Evolutionary conservation across 495 filamentous ascomycete species (phyloP), one percentile per base, ranked within the genome.

Genomic region (Daldinia vernicosa): DNA sequence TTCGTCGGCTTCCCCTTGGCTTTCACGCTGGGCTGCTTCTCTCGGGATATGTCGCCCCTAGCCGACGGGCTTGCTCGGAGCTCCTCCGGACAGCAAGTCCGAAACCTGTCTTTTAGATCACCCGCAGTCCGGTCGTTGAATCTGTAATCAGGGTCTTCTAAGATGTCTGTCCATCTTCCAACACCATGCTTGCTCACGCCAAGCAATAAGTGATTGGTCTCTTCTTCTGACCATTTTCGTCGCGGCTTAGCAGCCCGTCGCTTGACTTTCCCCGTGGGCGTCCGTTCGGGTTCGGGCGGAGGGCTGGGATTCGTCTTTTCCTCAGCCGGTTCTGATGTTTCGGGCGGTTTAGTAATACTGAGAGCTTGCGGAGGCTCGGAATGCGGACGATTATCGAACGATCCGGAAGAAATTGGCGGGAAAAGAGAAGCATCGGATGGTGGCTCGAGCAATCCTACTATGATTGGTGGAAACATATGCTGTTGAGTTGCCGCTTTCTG

Each of bases 91-190:
- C 90, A 93, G 76, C 91, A 92, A 4, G 92, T 92, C 33, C 91
- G 86, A 71, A 93, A 94, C 24, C 91, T 86, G 77, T 97, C 93
- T 81, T 97, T 97, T 65, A 97, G 78, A 75, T 97, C 93, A 11
- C 92, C 89, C 17, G 91, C 88, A 32, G 88, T 90, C 43, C 93
- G 85, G 33, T 86, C 85, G 72, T 94, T 89, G 79, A 97, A 97
- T 17, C 81, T 83, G 71, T 92, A 91, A 27, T 89, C 88, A 1
- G 88, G 81, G 64, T 93, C 89, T 11, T 91, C 85, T n/a, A 95
- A 77, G 15, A 97, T 96, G 47, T 88, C 87, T 39, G 90, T 95
- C 94, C 94, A 97, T 75, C 89, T 93, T 19, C 93, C 93, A 59
- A 96, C 90, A 0, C 93, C 93, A 77, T 93, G 92, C 64, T 89